Conservation (phyloP, 352 stramenopile genomes). For the Phytophthora macrochlamydospora region DNA sequence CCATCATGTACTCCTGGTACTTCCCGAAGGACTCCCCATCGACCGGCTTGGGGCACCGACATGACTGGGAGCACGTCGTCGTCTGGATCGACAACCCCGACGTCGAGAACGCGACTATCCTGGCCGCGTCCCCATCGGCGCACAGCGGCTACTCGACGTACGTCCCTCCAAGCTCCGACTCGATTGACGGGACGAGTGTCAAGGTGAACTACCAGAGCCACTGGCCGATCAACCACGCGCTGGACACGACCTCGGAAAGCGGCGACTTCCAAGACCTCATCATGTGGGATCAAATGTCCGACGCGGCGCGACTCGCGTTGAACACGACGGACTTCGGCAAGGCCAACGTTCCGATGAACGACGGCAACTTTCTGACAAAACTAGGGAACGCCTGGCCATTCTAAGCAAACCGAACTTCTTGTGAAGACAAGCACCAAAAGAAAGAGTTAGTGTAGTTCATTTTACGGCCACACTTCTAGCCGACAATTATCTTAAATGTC, state of each 20-base stretch:
- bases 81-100: constrained; percentile 21
- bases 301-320: constrained; percentile 22
- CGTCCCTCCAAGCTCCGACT: constrained; percentile 10
- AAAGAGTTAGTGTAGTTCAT: no score
- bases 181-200: constrained; percentile 7
- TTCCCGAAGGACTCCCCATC: no score
- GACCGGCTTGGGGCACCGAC: no score
- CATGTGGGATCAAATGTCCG: constrained; percentile 29
- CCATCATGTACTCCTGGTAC: no score
- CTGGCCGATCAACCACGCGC: constrained; percentile 19
- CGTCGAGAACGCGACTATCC: constrained; percentile 9
- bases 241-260: constrained; percentile 12
- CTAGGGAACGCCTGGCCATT: constrained; percentile 21
- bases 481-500: constrained; percentile 22
- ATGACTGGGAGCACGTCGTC: no score
- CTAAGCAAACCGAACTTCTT: background rate
- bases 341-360: constrained; percentile 36
- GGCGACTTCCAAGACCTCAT: constrained; percentile 25
- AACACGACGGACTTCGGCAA: constrained; percentile 17
- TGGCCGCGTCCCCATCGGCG: constrained; percentile 5
- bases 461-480: no score
- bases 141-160: constrained; percentile 24
- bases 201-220: background rate
- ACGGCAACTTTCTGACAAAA: constrained; percentile 33
- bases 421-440: no score